Evolutionary conservation across 169 alveolate genomes (phyloP).

Genomic region (Babesia bigemina): DNA sequence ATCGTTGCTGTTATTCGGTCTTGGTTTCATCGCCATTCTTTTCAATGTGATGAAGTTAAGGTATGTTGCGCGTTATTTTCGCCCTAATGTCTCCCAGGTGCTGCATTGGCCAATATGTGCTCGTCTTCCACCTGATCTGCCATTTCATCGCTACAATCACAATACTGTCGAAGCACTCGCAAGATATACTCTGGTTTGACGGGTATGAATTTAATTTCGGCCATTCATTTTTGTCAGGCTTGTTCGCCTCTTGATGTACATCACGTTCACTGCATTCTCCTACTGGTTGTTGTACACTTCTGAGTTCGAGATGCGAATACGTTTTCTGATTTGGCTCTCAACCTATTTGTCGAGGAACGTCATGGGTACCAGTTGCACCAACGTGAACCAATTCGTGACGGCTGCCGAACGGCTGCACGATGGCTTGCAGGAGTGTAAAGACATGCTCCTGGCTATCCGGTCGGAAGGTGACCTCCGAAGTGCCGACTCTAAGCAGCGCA

Average conservation of each 20-base stretch:
- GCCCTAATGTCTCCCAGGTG: not conserved
- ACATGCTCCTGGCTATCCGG: not conserved
- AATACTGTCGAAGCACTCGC: conserved; percentile 25
- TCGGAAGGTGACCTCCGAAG: not conserved
- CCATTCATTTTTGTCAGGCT: conserved; percentile 1
- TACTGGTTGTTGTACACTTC: not conserved
- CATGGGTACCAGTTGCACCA: not conserved
- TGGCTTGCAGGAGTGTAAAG: conserved; percentile 15
- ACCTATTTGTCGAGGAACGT: not conserved
- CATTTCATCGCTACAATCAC: conserved; percentile 54
- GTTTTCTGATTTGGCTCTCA: conserved; percentile 14
- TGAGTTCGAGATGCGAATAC: conserved; percentile 13
- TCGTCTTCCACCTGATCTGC: not conserved
- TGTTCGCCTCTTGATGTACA: not conserved
- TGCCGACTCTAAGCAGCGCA: not conserved
- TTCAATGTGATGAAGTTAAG: not conserved
- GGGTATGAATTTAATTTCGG: conserved; percentile 53
- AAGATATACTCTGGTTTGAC: conserved; percentile 39
- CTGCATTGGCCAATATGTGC: not conserved
- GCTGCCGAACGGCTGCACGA: conserved; percentile 38
- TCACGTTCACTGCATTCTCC: not conserved
- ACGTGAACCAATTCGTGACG: not conserved
- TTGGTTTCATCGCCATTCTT: not conserved
- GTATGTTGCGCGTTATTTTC: conserved; percentile 1
- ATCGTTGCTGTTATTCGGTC: not conserved